Base-by-base conservation (phyloP, 2,329 filamentous ascomycete genomes). In the Apiospora arundinis region DNA sequence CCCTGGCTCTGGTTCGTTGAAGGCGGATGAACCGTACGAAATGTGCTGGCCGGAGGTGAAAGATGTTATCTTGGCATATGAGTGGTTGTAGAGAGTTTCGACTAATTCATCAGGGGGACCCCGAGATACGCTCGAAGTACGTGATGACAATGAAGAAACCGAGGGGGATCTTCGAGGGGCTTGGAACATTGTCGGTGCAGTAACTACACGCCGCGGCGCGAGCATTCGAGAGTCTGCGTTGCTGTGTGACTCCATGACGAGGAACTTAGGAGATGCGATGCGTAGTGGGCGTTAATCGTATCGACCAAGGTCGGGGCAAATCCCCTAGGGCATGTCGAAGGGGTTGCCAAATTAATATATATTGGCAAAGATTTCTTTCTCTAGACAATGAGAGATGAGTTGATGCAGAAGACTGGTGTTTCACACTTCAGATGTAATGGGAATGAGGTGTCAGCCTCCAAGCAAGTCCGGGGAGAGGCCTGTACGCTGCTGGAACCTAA, bases 41-140 rank as follows among this genome's bases (percentile, higher is more conserved):
- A 68, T 72, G 40, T 73, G 73, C 44, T 75, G 76, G 67, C 72
- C 78, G 16, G 79, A 76, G n/a, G 77, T 85, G 75, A 90, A 89
- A 18, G 87, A 82, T 56, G 89, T 83, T 73, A 97, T 93, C 78
- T 91, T 94, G 72, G 91, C 91, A 60, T 88, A 89, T 0, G 92
- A 89, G 76, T 95, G 92, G 71, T 89, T 90, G 79, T 93, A 96
- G 6, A 97, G 87, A 1, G 91, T 93, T 80, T 94, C 92, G 75
- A 93, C 86, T 8, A 83, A 75, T 12, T 81, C 80, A 66, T 80
- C 79, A 52, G 67, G 40, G 56, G 67, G 40, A 18, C 23, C 37
- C 25, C 46, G 63, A 6, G 69, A 45, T 63, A 40, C 42, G 21
- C 44, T 42, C 18, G 69, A 45, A 18, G 75, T 70, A 21, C 70